These are phyloP conservation scores for Microthyrium microscopicum DNA, from an alignment of 2,329 filamentous ascomycete species.

Conservation along the genomic window DNA sequence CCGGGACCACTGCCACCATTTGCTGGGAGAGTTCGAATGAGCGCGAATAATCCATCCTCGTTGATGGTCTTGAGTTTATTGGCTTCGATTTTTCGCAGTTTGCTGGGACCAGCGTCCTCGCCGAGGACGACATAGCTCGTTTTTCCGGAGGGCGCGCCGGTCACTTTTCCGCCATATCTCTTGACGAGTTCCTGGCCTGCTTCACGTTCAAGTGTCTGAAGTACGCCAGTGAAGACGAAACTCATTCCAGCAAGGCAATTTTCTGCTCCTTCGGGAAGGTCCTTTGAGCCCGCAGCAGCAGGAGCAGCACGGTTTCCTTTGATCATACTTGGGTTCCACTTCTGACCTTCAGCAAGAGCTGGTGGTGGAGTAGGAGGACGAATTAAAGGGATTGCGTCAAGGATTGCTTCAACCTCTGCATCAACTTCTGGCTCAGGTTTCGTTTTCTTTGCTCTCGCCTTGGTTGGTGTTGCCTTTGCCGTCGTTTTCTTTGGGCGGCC, in stretches of 20 bases:
- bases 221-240: constrained; percentile 88
- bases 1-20: constrained; percentile 79
- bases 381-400: constrained; percentile 74
- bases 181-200: constrained; percentile 80
- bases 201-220: constrained; percentile 65
- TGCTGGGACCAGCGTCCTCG: constrained; percentile 80
- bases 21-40: constrained; percentile 66
- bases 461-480: constrained; percentile 32
- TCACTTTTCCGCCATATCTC: constrained; percentile 84
- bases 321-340: constrained; percentile 63
- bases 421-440: constrained; percentile 45
- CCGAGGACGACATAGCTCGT: constrained; percentile 90
- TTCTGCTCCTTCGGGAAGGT: constrained; percentile 67
- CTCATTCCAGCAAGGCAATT: constrained; percentile 80
- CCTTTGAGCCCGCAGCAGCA: constrained; percentile 44
- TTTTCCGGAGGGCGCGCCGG: constrained; percentile 69
- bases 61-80: constrained; percentile 80
- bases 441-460: constrained; percentile 38
- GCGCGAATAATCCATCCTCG: constrained; percentile 75
- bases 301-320: constrained; percentile 46
- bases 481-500: constrained; percentile 16
- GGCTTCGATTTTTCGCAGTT: constrained; percentile 69
- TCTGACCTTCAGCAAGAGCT: constrained; percentile 35
- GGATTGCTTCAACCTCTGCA: constrained; percentile 61
- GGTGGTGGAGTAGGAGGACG: constrained; percentile 70